Conservation (phyloP, 2,329 filamentous ascomycete genomes). For the Pestalotiopsis sp. region DNA sequence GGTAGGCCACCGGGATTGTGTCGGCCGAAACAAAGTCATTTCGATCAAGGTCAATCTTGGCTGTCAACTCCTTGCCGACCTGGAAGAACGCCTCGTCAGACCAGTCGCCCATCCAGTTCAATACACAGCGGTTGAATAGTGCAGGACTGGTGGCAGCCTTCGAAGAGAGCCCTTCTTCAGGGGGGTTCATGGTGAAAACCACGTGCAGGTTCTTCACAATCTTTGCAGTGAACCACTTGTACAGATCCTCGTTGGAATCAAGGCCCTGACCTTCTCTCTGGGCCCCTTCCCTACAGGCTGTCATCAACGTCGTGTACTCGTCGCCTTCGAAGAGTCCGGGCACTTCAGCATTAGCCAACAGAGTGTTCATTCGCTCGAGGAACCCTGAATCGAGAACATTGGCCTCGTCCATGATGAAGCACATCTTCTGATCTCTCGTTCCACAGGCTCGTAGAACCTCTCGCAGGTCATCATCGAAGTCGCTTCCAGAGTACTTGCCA, state of each 20-base stretch:
- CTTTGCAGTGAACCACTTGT: slow-evolving; percentile 99
- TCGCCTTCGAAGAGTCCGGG: slow-evolving; percentile 99
- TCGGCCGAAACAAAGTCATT: slow-evolving; percentile 85
- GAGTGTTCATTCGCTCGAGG: slow-evolving; percentile 97
- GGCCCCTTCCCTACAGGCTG: slow-evolving; percentile 96
- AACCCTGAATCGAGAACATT: slow-evolving; percentile 99
- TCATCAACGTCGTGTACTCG: slow-evolving; percentile 98
- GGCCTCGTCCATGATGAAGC: slow-evolving; percentile 99
- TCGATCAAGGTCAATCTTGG: slow-evolving; percentile 93
- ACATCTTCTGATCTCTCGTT: slow-evolving; percentile 98
- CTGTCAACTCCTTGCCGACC: slow-evolving; percentile 91
- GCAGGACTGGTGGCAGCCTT: slow-evolving; percentile 98
- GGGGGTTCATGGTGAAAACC: slow-evolving; percentile 99
- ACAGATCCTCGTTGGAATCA: slow-evolving; percentile 98
- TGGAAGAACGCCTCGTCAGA: slow-evolving; percentile 99
- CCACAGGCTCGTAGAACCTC: slow-evolving; percentile 92
- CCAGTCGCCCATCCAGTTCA: slow-evolving; percentile 99
- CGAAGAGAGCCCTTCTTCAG: slow-evolving; percentile 89
- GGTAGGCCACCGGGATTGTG: slow-evolving; percentile 90
- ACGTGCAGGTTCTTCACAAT: slow-evolving; percentile 99
- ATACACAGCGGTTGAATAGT: slow-evolving; percentile 97
- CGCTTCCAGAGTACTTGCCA: slow-evolving; percentile 95
- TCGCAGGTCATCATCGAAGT: slow-evolving; percentile 97
- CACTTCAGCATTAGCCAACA: slow-evolving; percentile 98
- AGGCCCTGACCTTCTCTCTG: slow-evolving; percentile 93